These are phyloP conservation scores for Moniliophthora roreri DNA, from an alignment of 1,284 basidiomycete genomes.

Conservation along the genomic window DNA sequence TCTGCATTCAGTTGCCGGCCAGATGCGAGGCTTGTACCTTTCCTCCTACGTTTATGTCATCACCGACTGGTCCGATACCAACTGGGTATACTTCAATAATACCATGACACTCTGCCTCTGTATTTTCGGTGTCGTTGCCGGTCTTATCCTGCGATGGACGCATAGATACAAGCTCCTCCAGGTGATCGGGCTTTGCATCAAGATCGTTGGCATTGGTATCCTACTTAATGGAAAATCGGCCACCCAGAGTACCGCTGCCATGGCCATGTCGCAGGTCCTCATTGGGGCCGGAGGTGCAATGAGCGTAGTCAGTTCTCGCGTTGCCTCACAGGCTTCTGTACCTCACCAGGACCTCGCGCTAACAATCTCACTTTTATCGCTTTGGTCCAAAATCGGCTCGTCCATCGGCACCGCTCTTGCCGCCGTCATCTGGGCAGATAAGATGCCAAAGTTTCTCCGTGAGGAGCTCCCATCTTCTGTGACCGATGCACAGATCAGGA, in stretches of 20 bases:
- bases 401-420: conserved; percentile 24
- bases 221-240: conserved; percentile 20
- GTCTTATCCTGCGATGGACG: conserved; percentile 14
- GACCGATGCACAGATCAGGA: conserved; percentile 19
- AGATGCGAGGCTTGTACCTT: conserved; percentile 15
- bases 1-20: conserved; percentile 10
- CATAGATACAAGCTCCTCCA: conserved; percentile 17
- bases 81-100: conserved; percentile 19
- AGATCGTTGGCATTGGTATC: conserved; percentile 22
- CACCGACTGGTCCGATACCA: conserved; percentile 12
- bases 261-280: conserved; percentile 24
- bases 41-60: conserved; percentile 16
- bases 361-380: conserved; percentile 21
- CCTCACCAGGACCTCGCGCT: conserved; percentile 27
- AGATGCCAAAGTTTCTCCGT: conserved; percentile 20
- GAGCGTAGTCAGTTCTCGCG: conserved; percentile 23
- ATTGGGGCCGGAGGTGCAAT: conserved; percentile 24
- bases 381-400: conserved; percentile 23
- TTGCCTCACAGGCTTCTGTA: conserved; percentile 25
- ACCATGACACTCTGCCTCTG: conserved; percentile 15
- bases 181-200: conserved; percentile 15
- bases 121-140: conserved; percentile 16
- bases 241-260: conserved; percentile 16
- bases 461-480: conserved; percentile 18
- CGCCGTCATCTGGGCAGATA: conserved; percentile 23